Base-by-base conservation (phyloP, 202 grass and related monocot genomes). In the Schoenoplectus triqueter region DNA sequence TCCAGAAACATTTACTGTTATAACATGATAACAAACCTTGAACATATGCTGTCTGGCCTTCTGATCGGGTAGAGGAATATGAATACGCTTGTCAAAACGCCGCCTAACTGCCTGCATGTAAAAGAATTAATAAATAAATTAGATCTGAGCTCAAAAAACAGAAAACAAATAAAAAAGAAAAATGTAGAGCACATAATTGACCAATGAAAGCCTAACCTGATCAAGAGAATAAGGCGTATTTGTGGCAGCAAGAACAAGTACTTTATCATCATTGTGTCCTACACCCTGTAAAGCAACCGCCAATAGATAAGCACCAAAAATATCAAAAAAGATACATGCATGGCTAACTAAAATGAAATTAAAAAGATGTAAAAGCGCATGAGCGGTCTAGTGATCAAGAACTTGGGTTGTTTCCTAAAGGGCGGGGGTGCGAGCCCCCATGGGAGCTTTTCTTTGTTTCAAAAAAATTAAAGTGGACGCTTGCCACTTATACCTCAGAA, bases 11-110 rank as follows among this genome's bases (percentile, higher is more conserved):
- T 49, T 5, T 54, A 56, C 5, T 44, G 2, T 60, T 1, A 8
- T 61, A 79, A 39, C 11, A 79, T 18, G 1, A n/a, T 51, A 73
- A 45, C 84, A 71, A 69, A 94, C 94, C 94, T 97, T 97, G 81
- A 97, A 97, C 88, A 97, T 97, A 80, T 97, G 94, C 48, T 97
- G 92, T 80, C 94, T 97, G 69, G 94, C 94, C 88, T 97, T 97
- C n/a, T 84, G 19, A 31, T 97, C 94, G 48, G 94, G 94, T 89
- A 97, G 94, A 19, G 94, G 94, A 83, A 97, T 97, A 90, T 97
- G 92, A 69, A 97, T 97, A 80, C 94, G 88, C 80, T 97, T 97
- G 75, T 97, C 94, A 87, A 97, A 97, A 59, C 94, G 90, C 20
- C 94, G 89, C 70, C 94, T 84, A 18, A 97, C 89, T 89, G 94